These are phyloP conservation scores for Eucalyptus brandiana DNA, from an alignment of 345 rosid species.

Conservation along the genomic window DNA sequence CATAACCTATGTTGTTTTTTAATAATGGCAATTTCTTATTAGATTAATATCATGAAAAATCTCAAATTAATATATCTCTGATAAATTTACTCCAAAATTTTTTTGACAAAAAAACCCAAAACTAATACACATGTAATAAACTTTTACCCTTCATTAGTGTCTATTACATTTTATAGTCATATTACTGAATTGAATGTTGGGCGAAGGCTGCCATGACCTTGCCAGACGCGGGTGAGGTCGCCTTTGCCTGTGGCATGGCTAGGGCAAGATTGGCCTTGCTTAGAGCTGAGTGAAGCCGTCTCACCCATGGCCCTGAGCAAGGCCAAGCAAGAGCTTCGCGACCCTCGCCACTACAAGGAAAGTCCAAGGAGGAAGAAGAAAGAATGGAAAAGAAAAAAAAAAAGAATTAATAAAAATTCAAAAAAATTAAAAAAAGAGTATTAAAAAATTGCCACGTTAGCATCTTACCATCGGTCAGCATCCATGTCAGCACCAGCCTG, in stretches of 20 bases:
- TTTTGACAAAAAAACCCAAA: too few species aligned
- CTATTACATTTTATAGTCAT: accelerated
- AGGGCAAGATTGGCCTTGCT: accelerated
- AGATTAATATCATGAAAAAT: too few species aligned
- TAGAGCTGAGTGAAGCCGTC: accelerated
- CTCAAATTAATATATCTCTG: accelerated
- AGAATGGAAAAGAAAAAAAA: accelerated
- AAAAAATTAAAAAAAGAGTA: too few species aligned
- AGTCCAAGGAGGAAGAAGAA: too few species aligned
- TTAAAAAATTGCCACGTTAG: accelerated
- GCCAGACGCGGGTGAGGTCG: accelerated
- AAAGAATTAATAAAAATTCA: too few species aligned
- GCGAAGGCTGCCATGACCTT: too few species aligned
- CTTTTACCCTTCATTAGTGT: too few species aligned
- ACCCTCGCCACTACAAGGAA: accelerated
- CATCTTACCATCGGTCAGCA: accelerated
- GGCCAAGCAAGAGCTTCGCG: accelerated
- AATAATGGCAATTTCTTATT: neutral
- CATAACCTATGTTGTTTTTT: accelerated
- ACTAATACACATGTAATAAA: accelerated
- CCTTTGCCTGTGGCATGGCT: too few species aligned
- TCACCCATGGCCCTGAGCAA: accelerated
- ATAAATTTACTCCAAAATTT: accelerated
- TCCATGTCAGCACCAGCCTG: accelerated
- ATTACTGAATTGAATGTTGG: accelerated